These are phyloP conservation scores for Dioscorea alata DNA, from an alignment of 106 monocot genomes.

Conservation along the genomic window DNA sequence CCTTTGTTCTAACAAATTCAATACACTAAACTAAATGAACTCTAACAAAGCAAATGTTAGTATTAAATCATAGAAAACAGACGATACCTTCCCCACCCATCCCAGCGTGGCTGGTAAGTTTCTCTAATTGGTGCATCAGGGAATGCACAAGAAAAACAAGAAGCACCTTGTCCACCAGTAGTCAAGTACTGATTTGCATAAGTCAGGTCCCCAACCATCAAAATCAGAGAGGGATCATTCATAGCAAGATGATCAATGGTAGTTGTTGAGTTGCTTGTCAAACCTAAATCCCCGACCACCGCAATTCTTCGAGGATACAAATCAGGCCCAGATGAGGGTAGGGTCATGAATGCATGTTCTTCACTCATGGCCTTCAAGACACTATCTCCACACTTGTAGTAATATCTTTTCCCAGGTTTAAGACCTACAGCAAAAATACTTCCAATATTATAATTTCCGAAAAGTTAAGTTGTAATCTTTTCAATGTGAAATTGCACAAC, in stretches of 20 bases:
- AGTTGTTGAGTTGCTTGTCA: slow-evolving; percentile 70
- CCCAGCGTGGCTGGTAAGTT: slow-evolving; percentile 87
- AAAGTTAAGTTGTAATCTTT: not conserved
- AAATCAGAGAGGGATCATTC: slow-evolving; percentile 69
- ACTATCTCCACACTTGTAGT: slow-evolving; percentile 86
- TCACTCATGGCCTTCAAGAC: slow-evolving; percentile 56
- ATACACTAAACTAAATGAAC: too few relatives aligned
- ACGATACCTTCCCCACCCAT: slow-evolving; percentile 89
- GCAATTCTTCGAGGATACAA: slow-evolving; percentile 52
- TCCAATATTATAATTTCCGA: not conserved
- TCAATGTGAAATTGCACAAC: too few relatives aligned
- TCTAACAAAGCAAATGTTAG: too few relatives aligned
- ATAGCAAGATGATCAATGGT: slow-evolving; percentile 61
- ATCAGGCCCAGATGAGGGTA: slow-evolving; percentile 27
- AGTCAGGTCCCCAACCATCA: slow-evolving; percentile 76
- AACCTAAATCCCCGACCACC: slow-evolving; percentile 75
- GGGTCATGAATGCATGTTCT: slow-evolving; percentile 47
- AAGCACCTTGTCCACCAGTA: slow-evolving; percentile 67
- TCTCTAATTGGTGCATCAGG: slow-evolving; percentile 80
- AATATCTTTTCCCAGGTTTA: slow-evolving; percentile 56
- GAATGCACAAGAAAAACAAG: slow-evolving; percentile 78
- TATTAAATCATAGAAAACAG: not conserved
- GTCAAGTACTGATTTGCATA: slow-evolving; percentile 89
- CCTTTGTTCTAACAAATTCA: too few relatives aligned
- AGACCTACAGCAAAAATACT: slow-evolving; percentile 34